These are phyloP conservation scores for Austroboletus rostrupii DNA, from an alignment of 1,284 basidiomycete genomes.

Conservation along the genomic window DNA sequence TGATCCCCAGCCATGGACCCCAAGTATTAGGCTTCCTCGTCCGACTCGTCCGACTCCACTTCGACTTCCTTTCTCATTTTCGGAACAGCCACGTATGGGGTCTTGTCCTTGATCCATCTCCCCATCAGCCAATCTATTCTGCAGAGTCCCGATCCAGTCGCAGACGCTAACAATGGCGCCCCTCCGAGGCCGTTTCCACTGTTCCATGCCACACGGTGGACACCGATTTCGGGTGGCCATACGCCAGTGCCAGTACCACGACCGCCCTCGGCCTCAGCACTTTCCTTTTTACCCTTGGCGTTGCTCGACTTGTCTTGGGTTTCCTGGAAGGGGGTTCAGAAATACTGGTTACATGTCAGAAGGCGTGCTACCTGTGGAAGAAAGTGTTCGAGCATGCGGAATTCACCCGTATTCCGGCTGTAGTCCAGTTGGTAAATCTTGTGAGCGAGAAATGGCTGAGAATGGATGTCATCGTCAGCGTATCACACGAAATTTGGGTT, in stretches of 20 bases:
- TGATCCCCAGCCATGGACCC: neutral
- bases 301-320: conserved; percentile 50
- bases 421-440: conserved; percentile 87
- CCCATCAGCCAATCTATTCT: conserved; percentile 77
- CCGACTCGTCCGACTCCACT: conserved; percentile 33
- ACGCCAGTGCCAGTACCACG: conserved; percentile 46
- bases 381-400: conserved; percentile 81
- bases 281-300: conserved; percentile 32
- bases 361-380: conserved; percentile 55
- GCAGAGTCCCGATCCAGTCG: conserved; percentile 79
- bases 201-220: conserved; percentile 81
- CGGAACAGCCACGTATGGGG: conserved; percentile 57
- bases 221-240: conserved; percentile 73
- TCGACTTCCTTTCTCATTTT: conserved; percentile 39
- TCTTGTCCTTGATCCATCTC: conserved; percentile 55
- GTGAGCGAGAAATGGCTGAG: conserved; percentile 71
- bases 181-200: conserved; percentile 62
- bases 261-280: conserved; percentile 21
- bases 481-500: neutral
- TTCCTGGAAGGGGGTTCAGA: conserved; percentile 39
- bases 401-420: conserved; percentile 65
- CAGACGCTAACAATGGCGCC: conserved; percentile 70
- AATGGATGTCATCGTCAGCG: conserved; percentile 1
- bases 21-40: conserved; percentile 28
- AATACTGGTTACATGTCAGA: neutral